Percentiles rank a stretch among this genome's conserved stretches.
Conservation (phyloP, 78 protist species). For the Salpingoeca rosetta region DNA sequence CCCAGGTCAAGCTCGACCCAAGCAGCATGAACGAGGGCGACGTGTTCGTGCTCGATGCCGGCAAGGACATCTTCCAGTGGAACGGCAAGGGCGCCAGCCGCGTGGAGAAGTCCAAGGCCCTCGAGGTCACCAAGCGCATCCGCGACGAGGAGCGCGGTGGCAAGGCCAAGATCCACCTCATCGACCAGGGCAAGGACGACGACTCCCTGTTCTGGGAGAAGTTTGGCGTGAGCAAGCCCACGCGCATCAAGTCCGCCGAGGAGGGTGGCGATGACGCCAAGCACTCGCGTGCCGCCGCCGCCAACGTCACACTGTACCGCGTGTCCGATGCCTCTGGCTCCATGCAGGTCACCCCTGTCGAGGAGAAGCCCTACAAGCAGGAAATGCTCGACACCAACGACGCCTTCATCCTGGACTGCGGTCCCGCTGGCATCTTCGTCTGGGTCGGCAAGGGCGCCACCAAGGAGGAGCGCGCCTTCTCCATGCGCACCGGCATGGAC, state of each 20-base stretch:
- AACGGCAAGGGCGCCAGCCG: conserved; percentile 24
- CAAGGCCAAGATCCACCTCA: not conserved
- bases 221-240: not conserved
- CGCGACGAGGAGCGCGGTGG: conserved; percentile 37
- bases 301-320: not conserved
- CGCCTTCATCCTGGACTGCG: conserved; percentile 45
- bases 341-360: not conserved
- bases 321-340: conserved; percentile 26
- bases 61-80: conserved; percentile 27
- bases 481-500: not conserved
- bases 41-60: conserved; percentile 47
- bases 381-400: conserved; percentile 35
- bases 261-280: conserved; percentile 34
- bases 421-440: conserved; percentile 19
- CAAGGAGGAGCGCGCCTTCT: not conserved
- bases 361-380: conserved; percentile 3
- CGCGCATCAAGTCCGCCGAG: conserved; percentile 14
- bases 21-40: conserved; percentile 54
- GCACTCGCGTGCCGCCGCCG: not conserved
- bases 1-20: conserved; percentile 2
- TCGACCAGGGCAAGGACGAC: conserved; percentile 24
- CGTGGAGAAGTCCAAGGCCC: conserved; percentile 35
- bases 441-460: conserved; percentile 57
- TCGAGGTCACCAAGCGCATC: conserved; percentile 24
- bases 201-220: conserved; percentile 15